A percentile compares a stretch with the other conserved stretches of the same genome.
Evolutionary conservation across 2,329 filamentous ascomycete genomes (phyloP).

Genomic region (Fusarium sambucinum): DNA sequence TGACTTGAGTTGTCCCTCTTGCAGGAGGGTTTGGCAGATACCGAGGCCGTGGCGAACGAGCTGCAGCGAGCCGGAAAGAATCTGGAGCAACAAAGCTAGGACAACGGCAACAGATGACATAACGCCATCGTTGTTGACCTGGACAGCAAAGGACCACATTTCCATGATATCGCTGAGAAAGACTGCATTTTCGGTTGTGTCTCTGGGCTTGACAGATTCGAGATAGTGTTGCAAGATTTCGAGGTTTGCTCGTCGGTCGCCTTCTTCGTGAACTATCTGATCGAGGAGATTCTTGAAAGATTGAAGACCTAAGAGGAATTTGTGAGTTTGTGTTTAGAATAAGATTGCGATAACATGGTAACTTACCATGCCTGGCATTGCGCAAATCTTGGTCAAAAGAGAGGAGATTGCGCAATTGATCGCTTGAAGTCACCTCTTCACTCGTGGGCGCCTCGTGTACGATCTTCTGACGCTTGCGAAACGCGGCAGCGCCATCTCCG

Average conservation of each 20-base stretch:
- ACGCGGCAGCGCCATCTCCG: conserved; percentile 56
- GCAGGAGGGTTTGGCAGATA: conserved; percentile 84
- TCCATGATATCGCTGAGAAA: conserved; percentile 86
- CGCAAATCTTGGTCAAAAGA: conserved; percentile 77
- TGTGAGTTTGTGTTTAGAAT: conserved; percentile 4
- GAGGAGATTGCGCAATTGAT: conserved; percentile 76
- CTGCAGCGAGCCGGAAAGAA: conserved; percentile 79
- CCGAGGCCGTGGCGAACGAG: conserved; percentile 80
- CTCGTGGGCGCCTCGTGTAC: conserved; percentile 68
- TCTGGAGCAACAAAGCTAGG: conserved; percentile 83
- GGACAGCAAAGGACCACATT: conserved; percentile 86
- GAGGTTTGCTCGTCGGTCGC: conserved; percentile 57
- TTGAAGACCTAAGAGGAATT: conserved; percentile 65
- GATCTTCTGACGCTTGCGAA: conserved; percentile 68
- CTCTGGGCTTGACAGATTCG: conserved; percentile 63
- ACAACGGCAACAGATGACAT: conserved; percentile 85
- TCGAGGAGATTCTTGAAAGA: conserved; percentile 80
- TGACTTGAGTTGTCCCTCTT: conserved; percentile 83
- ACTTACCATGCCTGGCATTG: conserved; percentile 73
- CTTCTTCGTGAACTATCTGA: conserved; percentile 65
- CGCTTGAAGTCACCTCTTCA: conserved; percentile 71
- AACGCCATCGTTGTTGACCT: conserved; percentile 82
- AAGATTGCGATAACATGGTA: not conserved
- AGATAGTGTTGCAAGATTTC: conserved; percentile 78
- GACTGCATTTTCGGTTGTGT: conserved; percentile 61